These are phyloP conservation scores for Symbiodinium pilosum DNA, from an alignment of 73 alveolate species.

Conservation along the genomic window DNA sequence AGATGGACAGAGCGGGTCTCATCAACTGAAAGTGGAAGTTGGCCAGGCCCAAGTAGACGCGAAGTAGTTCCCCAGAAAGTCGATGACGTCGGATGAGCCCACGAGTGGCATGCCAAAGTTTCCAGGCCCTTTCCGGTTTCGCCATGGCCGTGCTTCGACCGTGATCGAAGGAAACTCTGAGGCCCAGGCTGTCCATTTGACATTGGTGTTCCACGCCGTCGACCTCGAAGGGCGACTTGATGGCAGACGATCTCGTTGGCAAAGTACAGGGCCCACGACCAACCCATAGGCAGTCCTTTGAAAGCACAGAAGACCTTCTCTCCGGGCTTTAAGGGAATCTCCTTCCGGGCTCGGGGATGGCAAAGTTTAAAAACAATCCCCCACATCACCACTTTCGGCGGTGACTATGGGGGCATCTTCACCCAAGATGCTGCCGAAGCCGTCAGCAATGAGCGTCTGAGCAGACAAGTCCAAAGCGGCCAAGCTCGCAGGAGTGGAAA, in stretches of 20 bases:
- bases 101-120: background rate
- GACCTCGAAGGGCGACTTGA: constrained; percentile 10
- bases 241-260: background rate
- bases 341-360: too few species aligned
- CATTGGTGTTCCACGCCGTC: too few species aligned
- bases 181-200: too few species aligned
- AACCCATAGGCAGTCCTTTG: constrained; percentile 32
- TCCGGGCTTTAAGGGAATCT: too few species aligned
- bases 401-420: too few species aligned
- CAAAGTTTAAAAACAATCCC: too few species aligned
- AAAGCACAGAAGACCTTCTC: background rate
- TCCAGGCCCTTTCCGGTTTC: constrained; percentile 4
- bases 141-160: too few species aligned
- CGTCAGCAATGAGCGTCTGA: background rate
- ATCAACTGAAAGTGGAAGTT: constrained; percentile 1
- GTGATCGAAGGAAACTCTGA: too few species aligned
- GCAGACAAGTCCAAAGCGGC: background rate
- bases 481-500: background rate
- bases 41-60: background rate
- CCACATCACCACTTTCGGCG: too few species aligned
- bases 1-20: background rate
- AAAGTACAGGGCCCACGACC: constrained; percentile 28
- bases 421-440: too few species aligned
- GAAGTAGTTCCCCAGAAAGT: background rate
- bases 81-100: background rate